Base-by-base conservation (phyloP, 805 yeast genomes). In the Saccharomycopsis fermentans region DNA sequence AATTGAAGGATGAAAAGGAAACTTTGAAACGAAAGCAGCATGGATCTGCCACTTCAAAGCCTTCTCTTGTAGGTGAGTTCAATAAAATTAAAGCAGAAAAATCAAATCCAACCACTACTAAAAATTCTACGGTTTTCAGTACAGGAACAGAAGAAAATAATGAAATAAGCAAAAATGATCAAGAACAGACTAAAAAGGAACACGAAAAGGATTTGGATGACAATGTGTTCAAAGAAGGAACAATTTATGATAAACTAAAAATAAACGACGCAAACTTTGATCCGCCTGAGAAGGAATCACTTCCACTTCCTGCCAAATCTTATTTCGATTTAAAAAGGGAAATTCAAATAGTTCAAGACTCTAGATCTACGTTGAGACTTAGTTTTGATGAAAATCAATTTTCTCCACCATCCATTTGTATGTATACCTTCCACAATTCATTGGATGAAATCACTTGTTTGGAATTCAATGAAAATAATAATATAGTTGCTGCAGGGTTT, bases 391-490 rank as follows among this genome's bases (percentile, higher is more conserved):
- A 58, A 26, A 52, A 52, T 27, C 96, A 87, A 71, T 86, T 95
- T 3, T 76, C 90, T 24, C 81, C 92, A 27, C 99, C 99, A 24
- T 87, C 96, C 58, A 96, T 92, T 37, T 94, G 98, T 71, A 89
- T 92, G 96, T 94, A 94, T 74, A 92, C 98, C 0, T 91, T 94
- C 74, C 99, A 94, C 75, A 94, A 94, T 72, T 88, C 97, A 11
- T 86, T 89, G 68, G 86, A 86, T 63, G 95, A 87, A 62, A 75
- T 94, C 78, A 87, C 95, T n/a, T 82, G 90, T 55, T 69, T 92
- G 53, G 87, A 84, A 63, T 92, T 92, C 74, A 90, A 92, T 66
- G 87, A 85, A 56, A 97, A 92, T 70, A 83, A 92, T 17, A 82
- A 91, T 24, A 66, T 90, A 62, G 85, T 89, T 34, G 97, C 97